A percentile compares a stretch with the other conserved stretches of the same genome.
phyloP scores from a whole-genome alignment of 257 asterid species.

The Nemophila menziesii region DNA sequence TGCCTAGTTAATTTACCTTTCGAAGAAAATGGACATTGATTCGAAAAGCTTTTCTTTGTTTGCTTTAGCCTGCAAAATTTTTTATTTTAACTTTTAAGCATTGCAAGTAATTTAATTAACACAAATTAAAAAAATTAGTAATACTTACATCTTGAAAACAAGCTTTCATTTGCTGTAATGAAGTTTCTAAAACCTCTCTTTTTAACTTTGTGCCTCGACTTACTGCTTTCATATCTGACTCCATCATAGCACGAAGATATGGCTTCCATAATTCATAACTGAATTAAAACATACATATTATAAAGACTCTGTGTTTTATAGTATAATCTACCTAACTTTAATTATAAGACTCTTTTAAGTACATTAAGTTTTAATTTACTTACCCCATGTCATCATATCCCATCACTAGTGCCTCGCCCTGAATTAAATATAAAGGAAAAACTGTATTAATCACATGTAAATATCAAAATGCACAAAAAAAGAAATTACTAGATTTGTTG shows the following conservation, averaged over 20 bases:
- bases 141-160: constrained; percentile 83
- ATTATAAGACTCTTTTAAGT: too few relatives aligned
- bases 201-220: constrained; percentile 72
- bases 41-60: constrained; percentile 78
- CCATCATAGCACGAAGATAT: constrained; percentile 87
- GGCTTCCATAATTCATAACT: constrained; percentile 98
- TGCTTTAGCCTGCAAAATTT: constrained; percentile 63
- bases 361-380: constrained; percentile 23
- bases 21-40: constrained; percentile 84
- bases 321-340: not conserved
- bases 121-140: not conserved
- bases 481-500: constrained; percentile 71
- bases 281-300: constrained; percentile 1
- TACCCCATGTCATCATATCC: constrained; percentile 99
- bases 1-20: constrained; percentile 40
- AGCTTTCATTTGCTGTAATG: constrained; percentile 82
- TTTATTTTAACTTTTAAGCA: too few relatives aligned
- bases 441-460: not conserved
- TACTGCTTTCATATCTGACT: constrained; percentile 84
- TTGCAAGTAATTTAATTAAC: too few relatives aligned
- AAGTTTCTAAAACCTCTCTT: constrained; percentile 73
- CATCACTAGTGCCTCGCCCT: constrained; percentile 99
- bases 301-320: not conserved
- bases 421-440: constrained; percentile 14
- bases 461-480: not conserved